Conservation (phyloP, 768 basidiomycete genomes). For the Russula dissimulans region DNA sequence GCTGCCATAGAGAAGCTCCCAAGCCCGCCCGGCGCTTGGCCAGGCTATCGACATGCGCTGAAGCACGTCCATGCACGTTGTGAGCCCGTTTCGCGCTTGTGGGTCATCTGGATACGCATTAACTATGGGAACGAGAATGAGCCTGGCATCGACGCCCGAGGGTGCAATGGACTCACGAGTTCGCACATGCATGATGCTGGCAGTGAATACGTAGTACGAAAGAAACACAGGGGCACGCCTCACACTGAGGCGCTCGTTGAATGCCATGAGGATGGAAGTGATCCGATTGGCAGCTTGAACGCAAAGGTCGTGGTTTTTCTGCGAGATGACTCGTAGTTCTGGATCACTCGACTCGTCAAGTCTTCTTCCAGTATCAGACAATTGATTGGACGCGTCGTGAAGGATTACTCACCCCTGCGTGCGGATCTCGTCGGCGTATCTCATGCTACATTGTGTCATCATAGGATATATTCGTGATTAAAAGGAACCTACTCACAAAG, state of each 20-base stretch:
- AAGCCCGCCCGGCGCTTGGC: slow-evolving; percentile 68
- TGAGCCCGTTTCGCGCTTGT: slow-evolving; percentile 54
- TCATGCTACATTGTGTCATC: slow-evolving; percentile 25
- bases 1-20: slow-evolving; percentile 61
- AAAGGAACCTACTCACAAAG: slow-evolving; percentile 47
- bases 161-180: slow-evolving; percentile 40
- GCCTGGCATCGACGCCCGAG: background rate
- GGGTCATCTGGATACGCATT: slow-evolving; percentile 58
- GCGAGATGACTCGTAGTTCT: slow-evolving; percentile 44
- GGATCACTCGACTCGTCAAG: slow-evolving; percentile 38
- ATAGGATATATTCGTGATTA: background rate
- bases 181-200: slow-evolving; percentile 71
- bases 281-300: slow-evolving; percentile 73
- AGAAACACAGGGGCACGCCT: slow-evolving; percentile 58
- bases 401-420: slow-evolving; percentile 20
- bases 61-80: slow-evolving; percentile 58
- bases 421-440: slow-evolving; percentile 20
- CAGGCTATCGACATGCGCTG: slow-evolving; percentile 58
- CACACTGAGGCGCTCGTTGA: slow-evolving; percentile 53
- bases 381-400: background rate
- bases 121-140: slow-evolving; percentile 31
- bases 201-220: slow-evolving; percentile 73
- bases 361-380: slow-evolving; percentile 1
- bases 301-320: slow-evolving; percentile 65
- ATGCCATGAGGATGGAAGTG: slow-evolving; percentile 53